phyloP scores from a whole-genome alignment of 768 basidiomycete genomes.

The Rossbeevera mucosa region DNA sequence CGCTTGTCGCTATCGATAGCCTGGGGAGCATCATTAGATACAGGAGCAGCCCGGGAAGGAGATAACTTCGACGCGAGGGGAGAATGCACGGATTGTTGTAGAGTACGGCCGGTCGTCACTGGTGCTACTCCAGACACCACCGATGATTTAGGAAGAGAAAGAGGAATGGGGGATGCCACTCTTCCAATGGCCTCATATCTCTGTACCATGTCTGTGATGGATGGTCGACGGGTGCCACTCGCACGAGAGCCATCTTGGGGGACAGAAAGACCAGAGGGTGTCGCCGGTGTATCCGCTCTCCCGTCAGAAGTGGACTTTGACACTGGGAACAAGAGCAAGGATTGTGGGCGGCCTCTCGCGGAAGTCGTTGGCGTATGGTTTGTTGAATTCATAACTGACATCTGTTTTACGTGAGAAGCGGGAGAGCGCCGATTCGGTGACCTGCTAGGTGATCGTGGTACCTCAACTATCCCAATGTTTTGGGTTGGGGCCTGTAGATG shows the following conservation, averaged over 20 bases:
- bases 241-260: slow-evolving; percentile 45
- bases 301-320: slow-evolving; percentile 40
- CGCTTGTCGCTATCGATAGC: slow-evolving; percentile 21
- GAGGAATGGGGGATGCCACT: slow-evolving; percentile 24
- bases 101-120: slow-evolving; percentile 17
- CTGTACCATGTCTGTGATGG: slow-evolving; percentile 85
- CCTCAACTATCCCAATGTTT: slow-evolving; percentile 13
- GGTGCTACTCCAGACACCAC: slow-evolving; percentile 10
- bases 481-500: slow-evolving; percentile 18
- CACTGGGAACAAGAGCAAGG: slow-evolving; percentile 69
- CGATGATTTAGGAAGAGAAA: slow-evolving; percentile 33
- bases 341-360: slow-evolving; percentile 66
- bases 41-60: slow-evolving; percentile 17
- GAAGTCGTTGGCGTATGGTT: slow-evolving; percentile 28
- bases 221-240: slow-evolving; percentile 51
- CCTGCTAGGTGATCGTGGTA: slow-evolving; percentile 25
- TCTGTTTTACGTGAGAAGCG: slow-evolving; percentile 29
- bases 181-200: slow-evolving; percentile 65
- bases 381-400: slow-evolving; percentile 23
- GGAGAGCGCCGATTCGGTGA: slow-evolving; percentile 29
- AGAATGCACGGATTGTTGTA: slow-evolving; percentile 20
- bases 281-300: slow-evolving; percentile 28
- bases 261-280: slow-evolving; percentile 40
- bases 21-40: slow-evolving; percentile 8
- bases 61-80: slow-evolving; percentile 21